Percentiles rank a stretch among this genome's conserved stretches.
Conservation (phyloP, 257 asterid genomes). For the Solanum chiquidenum region DNA sequence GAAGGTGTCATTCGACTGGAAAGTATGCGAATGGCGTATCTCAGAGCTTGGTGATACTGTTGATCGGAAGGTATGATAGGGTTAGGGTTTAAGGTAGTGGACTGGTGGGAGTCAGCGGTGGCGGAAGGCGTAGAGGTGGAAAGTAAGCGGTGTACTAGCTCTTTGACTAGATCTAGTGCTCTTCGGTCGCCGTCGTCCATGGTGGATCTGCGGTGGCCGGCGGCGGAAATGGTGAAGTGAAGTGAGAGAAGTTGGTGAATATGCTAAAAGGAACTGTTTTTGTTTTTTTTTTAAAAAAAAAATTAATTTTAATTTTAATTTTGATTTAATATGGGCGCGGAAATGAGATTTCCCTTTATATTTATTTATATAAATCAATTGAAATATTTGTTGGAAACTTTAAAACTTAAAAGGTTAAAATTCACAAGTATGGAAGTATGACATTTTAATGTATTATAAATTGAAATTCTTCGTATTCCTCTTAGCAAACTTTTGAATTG, state of each 20-base stretch:
- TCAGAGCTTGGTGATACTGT: constrained; percentile 56
- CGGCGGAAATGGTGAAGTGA: neutral
- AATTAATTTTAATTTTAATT: neutral
- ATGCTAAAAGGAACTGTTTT: neutral
- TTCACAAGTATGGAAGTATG: neutral
- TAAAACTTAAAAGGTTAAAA: no score
- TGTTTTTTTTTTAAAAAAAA: neutral
- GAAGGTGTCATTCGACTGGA: constrained; percentile 89
- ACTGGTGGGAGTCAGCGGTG: neutral
- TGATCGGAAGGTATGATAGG: constrained; percentile 31
- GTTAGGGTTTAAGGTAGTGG: constrained; percentile 16
- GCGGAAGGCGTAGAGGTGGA: constrained; percentile 10
- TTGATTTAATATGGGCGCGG: constrained; percentile 33
- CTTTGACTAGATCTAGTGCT: constrained; percentile 74
- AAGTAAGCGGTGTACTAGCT: constrained; percentile 79
- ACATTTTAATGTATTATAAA: neutral
- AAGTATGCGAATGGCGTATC: constrained; percentile 77
- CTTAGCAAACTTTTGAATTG: neutral
- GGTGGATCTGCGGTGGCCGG: constrained; percentile 9
- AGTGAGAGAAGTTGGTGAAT: neutral
- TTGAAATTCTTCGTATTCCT: neutral
- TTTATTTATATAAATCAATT: neutral
- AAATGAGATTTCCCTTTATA: neutral
- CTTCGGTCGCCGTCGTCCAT: constrained; percentile 54
- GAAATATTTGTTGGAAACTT: neutral